A percentile compares a stretch with the other conserved stretches of the same genome.
phyloP scores from a whole-genome alignment of 73 alveolate genomes.

The Paramecium primaurelia region DNA sequence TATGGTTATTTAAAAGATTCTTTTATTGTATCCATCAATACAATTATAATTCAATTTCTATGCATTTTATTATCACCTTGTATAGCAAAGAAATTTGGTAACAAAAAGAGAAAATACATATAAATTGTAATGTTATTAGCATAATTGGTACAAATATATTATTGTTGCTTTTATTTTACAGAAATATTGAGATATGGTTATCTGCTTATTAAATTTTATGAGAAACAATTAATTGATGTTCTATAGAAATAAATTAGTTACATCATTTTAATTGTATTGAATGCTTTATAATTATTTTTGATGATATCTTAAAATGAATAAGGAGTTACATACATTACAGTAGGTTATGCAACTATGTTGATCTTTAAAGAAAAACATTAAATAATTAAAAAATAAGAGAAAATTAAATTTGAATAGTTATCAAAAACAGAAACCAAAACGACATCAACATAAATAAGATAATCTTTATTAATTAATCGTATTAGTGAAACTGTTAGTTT shows the following conservation, averaged over 20 bases:
- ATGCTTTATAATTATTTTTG: not conserved
- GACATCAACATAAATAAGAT: not conserved
- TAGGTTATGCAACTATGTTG: not conserved
- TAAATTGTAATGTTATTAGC: not conserved
- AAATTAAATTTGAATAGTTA: not conserved
- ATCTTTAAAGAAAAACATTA: not conserved
- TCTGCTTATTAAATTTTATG: not conserved
- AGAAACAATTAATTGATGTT: not conserved
- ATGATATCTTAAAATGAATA: not conserved
- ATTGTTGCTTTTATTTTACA: constrained; percentile 8
- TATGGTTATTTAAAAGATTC: not conserved
- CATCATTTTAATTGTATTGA: not conserved
- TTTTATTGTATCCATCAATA: not conserved
- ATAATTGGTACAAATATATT: not conserved
- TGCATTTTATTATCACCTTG: not conserved
- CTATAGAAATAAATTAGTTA: not conserved
- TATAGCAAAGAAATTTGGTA: not conserved
- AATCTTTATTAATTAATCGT: not conserved
- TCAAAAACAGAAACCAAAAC: not conserved
- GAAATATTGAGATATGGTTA: not conserved
- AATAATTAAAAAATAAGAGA: not conserved
- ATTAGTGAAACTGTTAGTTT: not conserved
- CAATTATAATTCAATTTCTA: not conserved
- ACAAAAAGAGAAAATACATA: not conserved
- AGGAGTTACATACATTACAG: not conserved